These are phyloP conservation scores for Pseudoneurospora amorphoporcata DNA, from an alignment of 495 filamentous ascomycete species.

Conservation along the genomic window DNA sequence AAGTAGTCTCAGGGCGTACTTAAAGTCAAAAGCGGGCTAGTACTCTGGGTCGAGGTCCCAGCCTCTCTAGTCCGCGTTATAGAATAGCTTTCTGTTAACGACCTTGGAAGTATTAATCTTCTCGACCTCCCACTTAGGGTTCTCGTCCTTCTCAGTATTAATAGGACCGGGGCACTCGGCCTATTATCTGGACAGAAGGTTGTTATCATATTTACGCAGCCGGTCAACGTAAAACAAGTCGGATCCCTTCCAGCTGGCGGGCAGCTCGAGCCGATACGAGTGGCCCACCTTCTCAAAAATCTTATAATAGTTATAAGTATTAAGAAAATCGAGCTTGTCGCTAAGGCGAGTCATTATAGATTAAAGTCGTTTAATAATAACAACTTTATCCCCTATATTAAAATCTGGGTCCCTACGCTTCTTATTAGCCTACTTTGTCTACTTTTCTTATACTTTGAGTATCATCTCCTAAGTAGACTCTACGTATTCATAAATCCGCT, in stretches of 20 bases:
- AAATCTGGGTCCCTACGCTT: conserved; percentile 7
- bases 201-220: background rate
- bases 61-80: too few species aligned
- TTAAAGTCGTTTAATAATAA: conserved; percentile 1
- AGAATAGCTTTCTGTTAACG: too few species aligned
- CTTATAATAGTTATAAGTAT: conserved; percentile 1
- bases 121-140: too few species aligned
- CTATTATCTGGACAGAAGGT: conserved; percentile 5
- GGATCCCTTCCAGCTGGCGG: background rate
- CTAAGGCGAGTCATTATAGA: background rate
- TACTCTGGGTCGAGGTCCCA: too few species aligned
- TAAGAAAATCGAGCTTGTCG: conserved; percentile 5
- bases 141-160: too few species aligned
- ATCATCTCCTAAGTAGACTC: background rate
- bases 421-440: conserved; percentile 1
- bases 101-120: too few species aligned
- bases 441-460: background rate
- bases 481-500: background rate
- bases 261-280: conserved; percentile 2
- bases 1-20: too few species aligned
- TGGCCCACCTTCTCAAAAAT: conserved; percentile 1
- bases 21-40: too few species aligned
- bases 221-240: background rate
- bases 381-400: conserved; percentile 1
- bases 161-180: background rate